Evolutionary conservation across 1,139 yeast species (phyloP), one percentile per base, ranked within the genome.

Genomic region (Taiozyma sp.): DNA sequence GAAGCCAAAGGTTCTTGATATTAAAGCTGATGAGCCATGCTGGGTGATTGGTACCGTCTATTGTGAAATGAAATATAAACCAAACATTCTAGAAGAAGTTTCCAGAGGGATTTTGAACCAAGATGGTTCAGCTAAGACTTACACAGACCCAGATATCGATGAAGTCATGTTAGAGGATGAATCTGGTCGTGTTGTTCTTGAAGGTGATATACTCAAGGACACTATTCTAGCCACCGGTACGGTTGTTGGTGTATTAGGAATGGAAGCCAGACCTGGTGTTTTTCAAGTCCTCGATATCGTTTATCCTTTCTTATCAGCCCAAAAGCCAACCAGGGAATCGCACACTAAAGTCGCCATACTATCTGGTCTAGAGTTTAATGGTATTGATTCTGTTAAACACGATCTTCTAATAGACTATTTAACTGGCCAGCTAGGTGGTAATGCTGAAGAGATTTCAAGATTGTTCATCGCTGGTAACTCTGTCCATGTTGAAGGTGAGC

Each of bases 1-100:
- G 56, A 68, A 66, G 54, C 80, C 80, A 16, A 89, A 88, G 68
- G 90, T 90, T 11, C 71, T 93, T 54, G 97, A 91, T 64, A 83
- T 91, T 7, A 73, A 75, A 30, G 80, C 81, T 45, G 81, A 85
- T 49, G 77, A 81, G 57, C 79, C 90, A 32, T 81, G 90, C 55
- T 93, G 95, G 95, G 84, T 89, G n/a, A 76, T 87, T 37, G 99
- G 99, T 3, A 88, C 98, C 0, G 75, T 91, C 0, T 90, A 86
- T 61, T 79, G 89, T 60, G 97, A 91, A 54, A 78, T 89, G 82
- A 83, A 81, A 62, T 81, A 81, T 63, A 93, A 93, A 64, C 89
- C 96, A 11, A 86, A 90, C 62, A 85, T 93, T 47, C 70, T 95
- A 50, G 80, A 81, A 47, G 98, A 93, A 57, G 93, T 91, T 16